Percentiles rank a stretch among this genome's conserved stretches.
Evolutionary conservation across 352 stramenopile genomes (phyloP).

Genomic region (Globisporangium cylindrosporum): DNA sequence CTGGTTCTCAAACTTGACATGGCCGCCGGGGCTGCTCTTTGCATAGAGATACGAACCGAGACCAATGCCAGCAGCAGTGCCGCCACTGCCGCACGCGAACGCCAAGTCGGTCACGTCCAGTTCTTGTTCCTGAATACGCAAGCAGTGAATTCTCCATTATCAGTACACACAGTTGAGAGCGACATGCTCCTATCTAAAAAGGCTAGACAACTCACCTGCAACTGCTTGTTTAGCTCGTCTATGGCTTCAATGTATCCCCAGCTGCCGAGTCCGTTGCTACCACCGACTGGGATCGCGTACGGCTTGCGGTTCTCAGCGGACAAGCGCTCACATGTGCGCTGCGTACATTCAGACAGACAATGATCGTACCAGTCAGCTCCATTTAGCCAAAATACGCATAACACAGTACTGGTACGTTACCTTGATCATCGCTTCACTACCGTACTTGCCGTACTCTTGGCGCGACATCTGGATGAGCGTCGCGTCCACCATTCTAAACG

Average conservation of each 20-base stretch:
- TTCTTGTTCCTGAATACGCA: constrained; percentile 30
- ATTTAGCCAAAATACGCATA: background rate
- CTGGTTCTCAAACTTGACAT: constrained; percentile 39
- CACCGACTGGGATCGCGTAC: constrained; percentile 84
- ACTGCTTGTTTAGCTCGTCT: constrained; percentile 84
- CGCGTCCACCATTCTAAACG: constrained; percentile 58
- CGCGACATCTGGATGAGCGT: constrained; percentile 79
- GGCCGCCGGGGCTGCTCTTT: constrained; percentile 8
- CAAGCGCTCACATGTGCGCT: constrained; percentile 68
- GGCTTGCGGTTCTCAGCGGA: constrained; percentile 49
- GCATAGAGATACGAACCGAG: constrained; percentile 71
- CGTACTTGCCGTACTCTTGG: constrained; percentile 76
- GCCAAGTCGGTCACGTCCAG: constrained; percentile 75
- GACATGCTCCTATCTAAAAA: background rate
- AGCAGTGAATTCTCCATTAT: background rate
- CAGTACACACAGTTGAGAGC: background rate
- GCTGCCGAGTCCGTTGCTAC: constrained; percentile 90
- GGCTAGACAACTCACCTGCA: constrained; percentile 26
- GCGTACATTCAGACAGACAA: background rate
- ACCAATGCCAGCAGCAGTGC: constrained; percentile 73
- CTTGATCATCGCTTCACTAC: constrained; percentile 81
- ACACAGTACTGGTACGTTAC: constrained; percentile 15
- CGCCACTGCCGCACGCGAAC: constrained; percentile 82
- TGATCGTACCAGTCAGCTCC: background rate
- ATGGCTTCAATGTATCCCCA: constrained; percentile 94